Percentiles rank a stretch among this genome's conserved stretches.
These are phyloP conservation scores for Brassica carinata DNA, from an alignment of 345 rosid species.

Conservation along the genomic window DNA sequence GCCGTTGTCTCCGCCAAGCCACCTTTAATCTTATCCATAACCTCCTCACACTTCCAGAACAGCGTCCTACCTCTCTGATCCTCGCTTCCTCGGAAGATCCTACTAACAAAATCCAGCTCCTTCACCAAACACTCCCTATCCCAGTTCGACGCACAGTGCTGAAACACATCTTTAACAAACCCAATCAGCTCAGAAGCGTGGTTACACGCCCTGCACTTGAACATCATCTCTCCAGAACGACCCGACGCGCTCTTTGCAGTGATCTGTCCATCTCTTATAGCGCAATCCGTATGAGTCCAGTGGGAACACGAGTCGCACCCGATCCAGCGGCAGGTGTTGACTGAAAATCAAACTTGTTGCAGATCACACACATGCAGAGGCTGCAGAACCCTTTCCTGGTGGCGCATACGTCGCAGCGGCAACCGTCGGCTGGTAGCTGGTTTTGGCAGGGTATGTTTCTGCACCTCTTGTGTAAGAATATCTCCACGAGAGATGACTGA, in stretches of 20 bases:
- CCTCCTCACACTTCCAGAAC: constrained; percentile 86
- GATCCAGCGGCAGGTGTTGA: constrained; percentile 94
- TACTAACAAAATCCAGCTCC: constrained; percentile 85
- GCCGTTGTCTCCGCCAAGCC: constrained; percentile 72
- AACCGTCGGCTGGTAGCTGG: constrained; percentile 92
- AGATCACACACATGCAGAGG: constrained; percentile 93
- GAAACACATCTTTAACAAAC: constrained; percentile 95
- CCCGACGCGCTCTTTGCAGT: too few species aligned
- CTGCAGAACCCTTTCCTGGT: constrained; percentile 88
- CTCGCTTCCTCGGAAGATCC: constrained; percentile 86
- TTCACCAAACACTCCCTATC: constrained; percentile 76
- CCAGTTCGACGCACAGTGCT: constrained; percentile 91
- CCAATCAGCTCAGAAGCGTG: constrained; percentile 90
- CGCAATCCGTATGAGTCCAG: constrained; percentile 98
- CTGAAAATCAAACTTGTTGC: constrained; percentile 94
- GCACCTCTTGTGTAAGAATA: constrained; percentile 84
- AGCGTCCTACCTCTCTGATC: constrained; percentile 81
- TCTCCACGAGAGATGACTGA: constrained; percentile 74
- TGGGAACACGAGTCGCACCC: constrained; percentile 97
- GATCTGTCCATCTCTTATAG: constrained; percentile 86
- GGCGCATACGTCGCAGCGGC: constrained; percentile 74
- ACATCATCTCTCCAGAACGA: constrained; percentile 77
- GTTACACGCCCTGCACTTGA: constrained; percentile 82
- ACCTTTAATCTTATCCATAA: constrained; percentile 77
- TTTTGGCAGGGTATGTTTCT: constrained; percentile 88